Evolutionary conservation across 2,329 filamentous ascomycete species (phyloP).

Genomic region (Pestalotiopsis sp.): DNA sequence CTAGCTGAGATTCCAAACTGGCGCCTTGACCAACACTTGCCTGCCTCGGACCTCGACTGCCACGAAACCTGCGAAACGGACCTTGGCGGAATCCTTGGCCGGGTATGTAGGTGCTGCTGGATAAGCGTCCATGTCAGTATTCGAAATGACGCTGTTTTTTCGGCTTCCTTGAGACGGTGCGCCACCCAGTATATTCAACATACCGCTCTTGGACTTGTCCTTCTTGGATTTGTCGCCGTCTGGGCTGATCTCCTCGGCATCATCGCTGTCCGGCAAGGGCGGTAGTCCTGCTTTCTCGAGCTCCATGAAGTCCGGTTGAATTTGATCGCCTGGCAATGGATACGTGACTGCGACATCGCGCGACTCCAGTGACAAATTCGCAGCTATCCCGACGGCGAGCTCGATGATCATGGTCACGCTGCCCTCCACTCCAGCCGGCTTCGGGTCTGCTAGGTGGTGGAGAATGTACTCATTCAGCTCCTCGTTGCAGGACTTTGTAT

Average conservation of each 20-base stretch:
- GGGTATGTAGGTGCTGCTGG: slow-evolving; percentile 32
- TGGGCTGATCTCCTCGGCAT: slow-evolving; percentile 38
- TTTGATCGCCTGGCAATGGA: slow-evolving; percentile 72
- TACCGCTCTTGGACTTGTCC: slow-evolving; percentile 52
- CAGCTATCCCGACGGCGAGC: slow-evolving; percentile 80
- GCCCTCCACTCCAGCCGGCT: slow-evolving; percentile 80
- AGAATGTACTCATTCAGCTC: slow-evolving; percentile 71
- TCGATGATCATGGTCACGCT: slow-evolving; percentile 92
- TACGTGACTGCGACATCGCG: slow-evolving; percentile 89
- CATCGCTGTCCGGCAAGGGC: slow-evolving; percentile 48
- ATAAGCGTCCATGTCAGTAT: slow-evolving; percentile 42
- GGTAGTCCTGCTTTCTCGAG: slow-evolving; percentile 74
- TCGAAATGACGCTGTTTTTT: slow-evolving; percentile 36
- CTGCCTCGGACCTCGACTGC: slow-evolving; percentile 74
- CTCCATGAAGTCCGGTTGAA: slow-evolving; percentile 81
- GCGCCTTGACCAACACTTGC: slow-evolving; percentile 75
- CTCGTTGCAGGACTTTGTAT: slow-evolving; percentile 71
- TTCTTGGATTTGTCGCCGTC: slow-evolving; percentile 38
- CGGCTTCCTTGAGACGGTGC: slow-evolving; percentile 27
- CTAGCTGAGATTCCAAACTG: slow-evolving; percentile 63
- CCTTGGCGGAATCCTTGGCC: slow-evolving; percentile 53
- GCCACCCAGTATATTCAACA: slow-evolving; percentile 36
- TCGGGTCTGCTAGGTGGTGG: slow-evolving; percentile 74
- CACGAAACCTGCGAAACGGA: slow-evolving; percentile 77
- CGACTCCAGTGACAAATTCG: slow-evolving; percentile 87